Evolutionary conservation across 2,329 filamentous ascomycete genomes (phyloP).

Genomic region (Penicillium sp.): DNA sequence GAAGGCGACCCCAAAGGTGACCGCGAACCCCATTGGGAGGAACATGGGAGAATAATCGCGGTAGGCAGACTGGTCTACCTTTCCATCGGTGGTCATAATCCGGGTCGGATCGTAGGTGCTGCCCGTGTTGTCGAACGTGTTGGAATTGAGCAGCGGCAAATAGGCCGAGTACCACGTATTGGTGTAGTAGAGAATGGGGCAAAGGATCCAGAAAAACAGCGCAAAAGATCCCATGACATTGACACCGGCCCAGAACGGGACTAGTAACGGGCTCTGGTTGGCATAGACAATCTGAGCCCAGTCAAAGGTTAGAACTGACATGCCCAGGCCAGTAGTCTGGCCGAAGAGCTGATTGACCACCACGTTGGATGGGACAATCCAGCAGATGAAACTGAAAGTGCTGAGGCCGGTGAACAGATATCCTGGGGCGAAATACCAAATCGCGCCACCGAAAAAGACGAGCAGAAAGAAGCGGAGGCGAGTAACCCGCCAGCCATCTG

Average conservation of each 20-base stretch:
- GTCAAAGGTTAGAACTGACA: conserved; percentile 68
- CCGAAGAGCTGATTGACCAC: conserved; percentile 69
- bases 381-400: conserved; percentile 65
- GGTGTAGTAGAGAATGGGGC: conserved; percentile 44
- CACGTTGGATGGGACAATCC: conserved; percentile 62
- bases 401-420: conserved; percentile 64
- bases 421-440: conserved; percentile 49
- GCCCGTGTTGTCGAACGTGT: conserved; percentile 61
- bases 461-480: conserved; percentile 36
- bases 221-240: conserved; percentile 44
- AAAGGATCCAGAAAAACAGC: conserved; percentile 42
- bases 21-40: conserved; percentile 54
- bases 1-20: conserved; percentile 57
- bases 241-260: conserved; percentile 49
- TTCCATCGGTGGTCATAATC: conserved; percentile 53
- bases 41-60: conserved; percentile 60
- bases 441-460: conserved; percentile 28
- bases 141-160: conserved; percentile 56
- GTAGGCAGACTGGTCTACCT: conserved; percentile 57
- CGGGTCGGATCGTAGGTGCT: conserved; percentile 53
- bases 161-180: conserved; percentile 56
- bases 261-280: conserved; percentile 61
- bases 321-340: conserved; percentile 58
- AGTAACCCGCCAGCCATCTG: conserved; percentile 41
- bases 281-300: conserved; percentile 68